These are phyloP conservation scores for Meredithiella fracta DNA, from an alignment of 2,329 filamentous ascomycete species.

Conservation along the genomic window DNA sequence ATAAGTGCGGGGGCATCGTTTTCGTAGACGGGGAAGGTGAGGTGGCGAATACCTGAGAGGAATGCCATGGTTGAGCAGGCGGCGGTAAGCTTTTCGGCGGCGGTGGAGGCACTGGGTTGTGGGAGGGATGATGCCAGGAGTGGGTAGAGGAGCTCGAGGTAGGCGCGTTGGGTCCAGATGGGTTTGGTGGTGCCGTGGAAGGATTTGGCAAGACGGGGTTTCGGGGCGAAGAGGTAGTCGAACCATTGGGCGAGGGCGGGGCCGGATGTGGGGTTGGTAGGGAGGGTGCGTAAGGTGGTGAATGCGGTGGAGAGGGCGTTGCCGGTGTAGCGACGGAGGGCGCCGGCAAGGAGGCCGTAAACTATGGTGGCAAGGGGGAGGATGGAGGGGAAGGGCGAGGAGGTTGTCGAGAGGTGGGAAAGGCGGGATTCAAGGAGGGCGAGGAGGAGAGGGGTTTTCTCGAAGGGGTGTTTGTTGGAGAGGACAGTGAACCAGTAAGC, in stretches of 20 bases:
- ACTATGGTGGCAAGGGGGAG: conserved; percentile 16
- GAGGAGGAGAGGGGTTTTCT: conserved; percentile 17
- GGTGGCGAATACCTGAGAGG: conserved; percentile 32
- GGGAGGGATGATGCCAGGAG: conserved; percentile 29
- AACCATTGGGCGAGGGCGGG: conserved; percentile 27
- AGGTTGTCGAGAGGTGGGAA: not conserved
- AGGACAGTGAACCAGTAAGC: conserved; percentile 24
- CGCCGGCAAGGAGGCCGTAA: conserved; percentile 20
- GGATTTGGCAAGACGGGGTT: conserved; percentile 24
- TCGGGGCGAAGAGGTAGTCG: conserved; percentile 27
- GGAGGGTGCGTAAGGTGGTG: conserved; percentile 23
- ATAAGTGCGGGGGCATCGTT: conserved; percentile 32
- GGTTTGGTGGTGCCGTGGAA: conserved; percentile 29
- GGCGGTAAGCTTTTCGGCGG: conserved; percentile 19
- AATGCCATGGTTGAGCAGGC: conserved; percentile 31
- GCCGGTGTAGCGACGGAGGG: conserved; percentile 25
- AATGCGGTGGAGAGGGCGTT: conserved; percentile 22
- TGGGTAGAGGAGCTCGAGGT: conserved; percentile 29
- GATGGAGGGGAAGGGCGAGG: not conserved
- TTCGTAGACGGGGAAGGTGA: conserved; percentile 35
- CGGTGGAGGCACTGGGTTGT: conserved; percentile 6
- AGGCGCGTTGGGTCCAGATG: conserved; percentile 34
- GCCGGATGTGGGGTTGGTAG: conserved; percentile 21
- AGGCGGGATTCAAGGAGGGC: conserved; percentile 16
- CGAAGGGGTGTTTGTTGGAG: conserved; percentile 30